Base-by-base conservation (phyloP, 345 rosid genomes). In the Camelina hispida region DNA sequence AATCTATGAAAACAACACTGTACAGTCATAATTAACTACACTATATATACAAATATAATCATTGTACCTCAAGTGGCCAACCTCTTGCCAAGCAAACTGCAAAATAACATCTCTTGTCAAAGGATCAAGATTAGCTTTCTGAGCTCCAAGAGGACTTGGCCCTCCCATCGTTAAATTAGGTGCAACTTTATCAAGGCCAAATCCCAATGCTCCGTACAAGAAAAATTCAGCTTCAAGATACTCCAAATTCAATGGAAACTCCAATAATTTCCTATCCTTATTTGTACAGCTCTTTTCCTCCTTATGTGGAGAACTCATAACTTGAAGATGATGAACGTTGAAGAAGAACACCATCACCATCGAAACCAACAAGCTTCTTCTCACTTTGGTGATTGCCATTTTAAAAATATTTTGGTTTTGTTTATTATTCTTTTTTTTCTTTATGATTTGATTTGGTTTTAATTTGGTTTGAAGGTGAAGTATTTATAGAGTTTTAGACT, bases 141-240 rank as follows among this genome's bases (percentile, higher is more conserved):
- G 78, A 44, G 84, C 93, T 57, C 97, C 94, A 52, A 68, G 2
- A 6, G 99, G 99, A n/a, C 84, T 3, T 9, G 96, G 96, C 25
- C 97, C 96, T 42, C 91, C 93, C 77, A 32, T 15, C 16, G 93
- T 78, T 46, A 90, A 56, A 18, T 85, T 67, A 9, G 94, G 93
- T 16, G 89, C 97, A 22, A 81, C 82, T 52, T 9, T 62, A 55
- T 90, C 99, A 78, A 90, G 79, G 38, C 97, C 97, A 74, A 69
- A 22, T 13, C 97, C 99, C 68, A 83, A 43, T 4, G 96, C 76
- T 17, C 93, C 97, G 42, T 56, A 81, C 76, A 90, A 69, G 83
- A 95, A 92, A 78, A 92, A 89, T 79, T 95, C 99, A 1, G 99
- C 97, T 75, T 95, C 99, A 23, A 92, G 79, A 68, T 86, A 95